Base-by-base conservation (phyloP, 495 filamentous ascomycete genomes). In the Acidomyces sp. region DNA sequence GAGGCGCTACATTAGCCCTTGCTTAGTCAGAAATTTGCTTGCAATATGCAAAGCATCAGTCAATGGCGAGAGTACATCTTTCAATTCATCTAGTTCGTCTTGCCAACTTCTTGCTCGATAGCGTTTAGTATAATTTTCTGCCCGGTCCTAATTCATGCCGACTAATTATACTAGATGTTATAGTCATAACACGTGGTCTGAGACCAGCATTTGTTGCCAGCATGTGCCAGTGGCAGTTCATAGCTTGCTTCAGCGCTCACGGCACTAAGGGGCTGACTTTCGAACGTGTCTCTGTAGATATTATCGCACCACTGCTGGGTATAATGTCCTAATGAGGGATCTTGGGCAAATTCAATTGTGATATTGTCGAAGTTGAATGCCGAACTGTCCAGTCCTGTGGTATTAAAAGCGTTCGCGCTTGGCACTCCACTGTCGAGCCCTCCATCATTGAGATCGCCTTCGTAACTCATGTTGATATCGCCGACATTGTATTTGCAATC, bases 341-440 rank as follows among this genome's bases (percentile, higher is more conserved):
- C 46, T 2, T 26, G 21, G 3, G 38, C 37, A 20, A 43, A 42
- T 13, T 43, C 48, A 15, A 18, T 13, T 3, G 27, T 40, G 15
- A 20, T 15, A n/a, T 12, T 29, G 33, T 41, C 43, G 24, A 45
- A 45, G 25, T 37, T 26, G 19, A 51, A 46, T 3, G 42, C 39
- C 4, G 43, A 34, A 38, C 36, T 46, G 43, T 51, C 38, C 27
- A 45, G 34, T n/a, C n/a, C n/a, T n/a, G n/a, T n/a, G n/a, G n/a
- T n/a, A n/a, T n/a, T n/a, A n/a, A n/a, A n/a, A n/a, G n/a, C n/a
- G n/a, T 5, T 25, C 19, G 18, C 27, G 15, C 21, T 33, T n/a
- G 31, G 2, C 32, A 37, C 33, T 18, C 37, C 25, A 17, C 19
- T 21, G 34, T 26, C 32, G 26, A 45, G 33, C 26, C 39, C 42